phyloP scores from a whole-genome alignment of 305 asterid genomes.

The Petunia hybrid region DNA sequence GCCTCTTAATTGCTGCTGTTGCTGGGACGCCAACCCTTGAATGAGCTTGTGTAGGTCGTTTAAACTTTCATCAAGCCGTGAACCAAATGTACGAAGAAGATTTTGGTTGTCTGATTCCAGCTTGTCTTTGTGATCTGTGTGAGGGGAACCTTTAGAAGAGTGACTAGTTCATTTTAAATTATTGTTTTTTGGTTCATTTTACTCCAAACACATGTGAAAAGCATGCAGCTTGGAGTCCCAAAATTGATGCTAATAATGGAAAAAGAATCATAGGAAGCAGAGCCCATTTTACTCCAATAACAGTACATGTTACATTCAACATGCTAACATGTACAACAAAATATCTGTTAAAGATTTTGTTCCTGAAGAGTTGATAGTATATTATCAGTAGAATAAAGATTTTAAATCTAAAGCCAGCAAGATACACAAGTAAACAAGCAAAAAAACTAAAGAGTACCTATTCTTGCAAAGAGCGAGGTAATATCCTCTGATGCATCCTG shows the following conservation, averaged over 20 bases:
- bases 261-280: background rate
- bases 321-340: background rate
- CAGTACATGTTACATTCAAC: background rate
- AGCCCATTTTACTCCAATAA: background rate
- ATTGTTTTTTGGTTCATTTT: background rate
- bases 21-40: conserved; percentile 64
- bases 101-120: conserved; percentile 67
- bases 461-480: conserved; percentile 64
- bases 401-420: background rate
- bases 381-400: background rate
- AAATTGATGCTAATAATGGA: background rate
- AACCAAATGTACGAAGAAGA: conserved; percentile 65
- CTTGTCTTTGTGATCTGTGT: conserved; percentile 72
- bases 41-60: conserved; percentile 67
- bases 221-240: background rate
- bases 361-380: background rate
- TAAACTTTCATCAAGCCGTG: conserved; percentile 64
- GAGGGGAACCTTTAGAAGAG: conserved; percentile 3
- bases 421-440: conserved; percentile 28
- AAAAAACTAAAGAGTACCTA: conserved; percentile 53
- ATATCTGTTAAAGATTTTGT: background rate
- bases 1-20: conserved; percentile 67
- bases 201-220: background rate
- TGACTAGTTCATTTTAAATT: background rate
- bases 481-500: conserved; percentile 75